Evolutionary conservation across 2,329 filamentous ascomycete species (phyloP).

Genomic region (Ophiostoma angusticollis): DNA sequence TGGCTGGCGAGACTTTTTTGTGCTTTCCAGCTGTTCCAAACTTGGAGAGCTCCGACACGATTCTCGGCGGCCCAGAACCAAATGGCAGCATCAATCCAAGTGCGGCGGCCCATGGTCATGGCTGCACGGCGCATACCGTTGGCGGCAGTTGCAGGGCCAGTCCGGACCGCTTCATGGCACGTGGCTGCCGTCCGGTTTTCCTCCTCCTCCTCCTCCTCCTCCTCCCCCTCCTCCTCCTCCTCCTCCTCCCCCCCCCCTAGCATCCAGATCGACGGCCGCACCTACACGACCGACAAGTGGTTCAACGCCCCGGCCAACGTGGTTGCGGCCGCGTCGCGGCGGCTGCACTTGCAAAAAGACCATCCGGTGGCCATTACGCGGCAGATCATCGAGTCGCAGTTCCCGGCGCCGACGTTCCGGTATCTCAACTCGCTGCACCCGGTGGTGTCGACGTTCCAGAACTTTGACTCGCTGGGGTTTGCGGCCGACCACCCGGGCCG

Average conservation of each 20-base stretch:
- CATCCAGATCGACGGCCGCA: conserved; percentile 48
- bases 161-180: neutral
- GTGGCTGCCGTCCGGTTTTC: neutral
- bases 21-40: too few species aligned
- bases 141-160: neutral
- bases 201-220: too few species aligned
- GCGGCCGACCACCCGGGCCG: conserved; percentile 78
- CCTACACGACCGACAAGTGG: conserved; percentile 62
- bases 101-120: conserved; percentile 5
- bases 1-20: too few species aligned
- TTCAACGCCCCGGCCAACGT: conserved; percentile 75
- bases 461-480: conserved; percentile 96
- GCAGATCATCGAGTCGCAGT: conserved; percentile 81
- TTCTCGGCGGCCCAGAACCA: too few species aligned
- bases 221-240: neutral
- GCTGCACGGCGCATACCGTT: neutral
- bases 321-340: conserved; percentile 57
- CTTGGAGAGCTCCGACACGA: too few species aligned
- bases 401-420: conserved; percentile 58
- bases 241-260: conserved; percentile 8
- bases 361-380: conserved; percentile 87
- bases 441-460: conserved; percentile 71
- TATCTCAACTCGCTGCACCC: conserved; percentile 71
- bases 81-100: conserved; percentile 1
- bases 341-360: conserved; percentile 78